A percentile compares a stretch with the other conserved stretches of the same genome.
Conservation (phyloP, 2,329 filamentous ascomycete species). For the Fusarium newnesense region DNA sequence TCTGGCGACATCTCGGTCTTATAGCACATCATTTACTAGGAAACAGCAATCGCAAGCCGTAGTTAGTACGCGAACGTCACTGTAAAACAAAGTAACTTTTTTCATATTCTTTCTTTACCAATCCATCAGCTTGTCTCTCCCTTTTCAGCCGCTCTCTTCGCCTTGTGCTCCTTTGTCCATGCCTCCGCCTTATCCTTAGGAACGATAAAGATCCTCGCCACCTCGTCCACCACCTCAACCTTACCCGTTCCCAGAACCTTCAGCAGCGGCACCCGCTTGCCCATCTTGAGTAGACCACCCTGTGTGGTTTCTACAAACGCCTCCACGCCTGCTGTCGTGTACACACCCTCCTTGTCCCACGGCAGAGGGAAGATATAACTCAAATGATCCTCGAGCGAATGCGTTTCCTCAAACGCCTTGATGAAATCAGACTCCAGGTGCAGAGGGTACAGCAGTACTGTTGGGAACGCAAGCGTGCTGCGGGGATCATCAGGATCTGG, state of each 20-base stretch:
- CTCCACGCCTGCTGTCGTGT: conserved; percentile 74
- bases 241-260: conserved; percentile 80
- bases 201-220: conserved; percentile 85
- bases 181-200: conserved; percentile 73
- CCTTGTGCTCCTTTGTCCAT: conserved; percentile 91
- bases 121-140: conserved; percentile 32
- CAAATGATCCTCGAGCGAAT: conserved; percentile 80
- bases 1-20: not conserved
- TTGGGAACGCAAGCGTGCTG: conserved; percentile 79
- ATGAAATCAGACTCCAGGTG: conserved; percentile 89
- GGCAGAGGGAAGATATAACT: conserved; percentile 87
- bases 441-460: conserved; percentile 85
- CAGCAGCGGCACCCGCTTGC: conserved; percentile 82
- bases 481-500: conserved; percentile 78
- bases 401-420: conserved; percentile 83
- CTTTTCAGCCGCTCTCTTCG: conserved; percentile 68
- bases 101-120: not conserved
- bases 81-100: conserved; percentile 3
- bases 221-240: conserved; percentile 86
- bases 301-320: conserved; percentile 87
- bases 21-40: conserved; percentile 4
- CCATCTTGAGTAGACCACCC: conserved; percentile 88
- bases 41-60: conserved; percentile 18
- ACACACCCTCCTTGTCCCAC: conserved; percentile 80
- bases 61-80: not conserved